phyloP scores from a whole-genome alignment of 306 rosid species.

The Alnus rubra region DNA sequence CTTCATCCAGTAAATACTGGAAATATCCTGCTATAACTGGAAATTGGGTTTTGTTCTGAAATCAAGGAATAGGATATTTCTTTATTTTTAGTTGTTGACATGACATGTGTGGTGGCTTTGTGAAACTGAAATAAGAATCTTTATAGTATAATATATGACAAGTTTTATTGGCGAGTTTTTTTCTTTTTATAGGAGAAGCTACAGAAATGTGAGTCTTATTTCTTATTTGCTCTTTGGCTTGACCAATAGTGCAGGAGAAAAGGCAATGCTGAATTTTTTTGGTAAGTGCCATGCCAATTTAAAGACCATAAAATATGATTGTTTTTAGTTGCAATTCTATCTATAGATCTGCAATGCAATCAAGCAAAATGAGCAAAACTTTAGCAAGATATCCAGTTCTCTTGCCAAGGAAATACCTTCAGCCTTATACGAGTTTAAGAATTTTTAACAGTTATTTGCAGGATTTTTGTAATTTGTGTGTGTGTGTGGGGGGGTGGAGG shows the following conservation, averaged over 20 bases:
- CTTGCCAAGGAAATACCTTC: not conserved
- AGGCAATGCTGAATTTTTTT: not conserved
- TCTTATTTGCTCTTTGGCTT: not conserved
- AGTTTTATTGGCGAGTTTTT: not conserved
- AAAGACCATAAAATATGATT: not conserved
- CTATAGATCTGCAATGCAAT: not conserved
- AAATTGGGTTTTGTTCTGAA: not conserved
- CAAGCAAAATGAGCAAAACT: not conserved
- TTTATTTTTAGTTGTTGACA: not conserved
- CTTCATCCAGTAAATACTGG: not conserved
- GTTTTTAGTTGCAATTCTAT: not conserved
- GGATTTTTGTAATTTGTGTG: not conserved
- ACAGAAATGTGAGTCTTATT: not conserved
- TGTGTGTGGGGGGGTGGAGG: too few relatives aligned
- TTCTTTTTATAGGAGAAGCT: not conserved
- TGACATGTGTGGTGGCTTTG: not conserved
- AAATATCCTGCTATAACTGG: not conserved
- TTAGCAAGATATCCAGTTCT: not conserved
- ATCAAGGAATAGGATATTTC: conserved; percentile 10
- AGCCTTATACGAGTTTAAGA: not conserved
- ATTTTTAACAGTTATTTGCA: not conserved
- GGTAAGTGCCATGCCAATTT: not conserved
- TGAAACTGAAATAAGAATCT: not conserved
- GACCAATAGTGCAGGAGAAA: not conserved
- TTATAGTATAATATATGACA: not conserved